A percentile compares a stretch with the other conserved stretches of the same genome.
These are phyloP conservation scores for Tolypocladium tundrense DNA, from an alignment of 2,329 filamentous ascomycete species.

Conservation along the genomic window DNA sequence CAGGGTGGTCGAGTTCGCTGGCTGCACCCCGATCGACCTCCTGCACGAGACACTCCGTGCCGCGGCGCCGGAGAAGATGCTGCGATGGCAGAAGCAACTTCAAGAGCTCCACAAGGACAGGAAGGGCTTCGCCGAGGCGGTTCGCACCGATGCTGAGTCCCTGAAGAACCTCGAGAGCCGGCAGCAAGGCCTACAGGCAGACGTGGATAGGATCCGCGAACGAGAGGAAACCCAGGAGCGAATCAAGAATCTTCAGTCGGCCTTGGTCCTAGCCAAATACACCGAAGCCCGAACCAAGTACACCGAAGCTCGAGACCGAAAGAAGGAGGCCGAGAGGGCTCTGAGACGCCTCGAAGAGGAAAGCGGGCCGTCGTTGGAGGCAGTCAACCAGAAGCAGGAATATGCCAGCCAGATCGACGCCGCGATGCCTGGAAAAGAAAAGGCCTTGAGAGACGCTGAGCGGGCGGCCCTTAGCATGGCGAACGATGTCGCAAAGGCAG, in stretches of 20 bases:
- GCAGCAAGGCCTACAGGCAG: slow-evolving; percentile 64
- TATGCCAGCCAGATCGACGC: slow-evolving; percentile 52
- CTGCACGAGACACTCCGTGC: slow-evolving; percentile 81
- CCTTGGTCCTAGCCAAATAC: slow-evolving; percentile 57
- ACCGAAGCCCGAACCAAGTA: slow-evolving; percentile 38
- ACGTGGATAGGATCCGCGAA: slow-evolving; percentile 75
- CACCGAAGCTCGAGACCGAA: slow-evolving; percentile 42
- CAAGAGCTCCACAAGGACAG: slow-evolving; percentile 59
- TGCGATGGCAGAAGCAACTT: slow-evolving; percentile 65
- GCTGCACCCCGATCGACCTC: slow-evolving; percentile 69
- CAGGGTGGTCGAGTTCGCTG: slow-evolving; percentile 87
- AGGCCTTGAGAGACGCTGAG: slow-evolving; percentile 44
- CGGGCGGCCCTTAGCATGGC: slow-evolving; percentile 33
- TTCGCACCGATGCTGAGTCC: slow-evolving; percentile 48
- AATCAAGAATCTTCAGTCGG: slow-evolving; percentile 54
- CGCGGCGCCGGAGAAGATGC: slow-evolving; percentile 72
- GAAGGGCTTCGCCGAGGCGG: slow-evolving; percentile 49
- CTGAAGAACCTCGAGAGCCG: slow-evolving; percentile 60
- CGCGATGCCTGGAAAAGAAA: slow-evolving; percentile 44
- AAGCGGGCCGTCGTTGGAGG: slow-evolving; percentile 56
- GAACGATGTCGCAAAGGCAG: slow-evolving; percentile 21
- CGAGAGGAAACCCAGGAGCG: slow-evolving; percentile 57
- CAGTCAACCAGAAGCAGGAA: slow-evolving; percentile 57
- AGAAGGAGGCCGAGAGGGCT: slow-evolving; percentile 43
- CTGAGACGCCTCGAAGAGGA: slow-evolving; percentile 48